A percentile compares a stretch with the other conserved stretches of the same genome.
These are phyloP conservation scores for Pythium coloratum DNA, from an alignment of 352 stramenopile species.

Conservation along the genomic window DNA sequence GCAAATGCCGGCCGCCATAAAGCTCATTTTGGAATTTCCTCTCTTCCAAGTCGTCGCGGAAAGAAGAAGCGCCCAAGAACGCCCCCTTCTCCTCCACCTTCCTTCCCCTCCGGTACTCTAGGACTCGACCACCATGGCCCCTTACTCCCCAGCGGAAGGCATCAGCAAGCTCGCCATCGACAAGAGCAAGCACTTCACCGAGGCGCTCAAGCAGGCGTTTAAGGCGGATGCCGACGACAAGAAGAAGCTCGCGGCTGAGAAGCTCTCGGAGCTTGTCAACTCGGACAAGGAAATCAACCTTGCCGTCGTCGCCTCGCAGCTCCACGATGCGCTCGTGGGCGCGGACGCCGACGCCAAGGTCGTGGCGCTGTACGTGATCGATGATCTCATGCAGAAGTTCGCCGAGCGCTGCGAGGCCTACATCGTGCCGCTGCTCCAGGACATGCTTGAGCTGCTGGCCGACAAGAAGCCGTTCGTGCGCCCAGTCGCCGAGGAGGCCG, in stretches of 20 bases:
- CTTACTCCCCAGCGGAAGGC: constrained; percentile 77
- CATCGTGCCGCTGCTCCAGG: constrained; percentile 59
- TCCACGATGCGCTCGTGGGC: constrained; percentile 60
- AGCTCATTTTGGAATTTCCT: constrained; percentile 84
- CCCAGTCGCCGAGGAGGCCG: constrained; percentile 64
- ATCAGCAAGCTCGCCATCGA: constrained; percentile 86
- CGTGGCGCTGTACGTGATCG: constrained; percentile 72
- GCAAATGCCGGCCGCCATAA: not conserved
- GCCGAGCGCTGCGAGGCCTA: constrained; percentile 79
- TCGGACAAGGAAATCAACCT: constrained; percentile 76
- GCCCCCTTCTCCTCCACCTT: constrained; percentile 27
- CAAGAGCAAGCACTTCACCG: constrained; percentile 91
- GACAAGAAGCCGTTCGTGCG: constrained; percentile 85
- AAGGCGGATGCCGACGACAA: constrained; percentile 53
- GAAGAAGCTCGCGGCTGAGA: constrained; percentile 83
- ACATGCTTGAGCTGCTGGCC: constrained; percentile 77
- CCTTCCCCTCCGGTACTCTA: constrained; percentile 28
- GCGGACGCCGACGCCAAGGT: constrained; percentile 66
- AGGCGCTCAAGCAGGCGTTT: constrained; percentile 79
- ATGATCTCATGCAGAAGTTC: constrained; percentile 88
- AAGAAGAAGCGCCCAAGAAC: constrained; percentile 31
- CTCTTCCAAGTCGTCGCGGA: constrained; percentile 36
- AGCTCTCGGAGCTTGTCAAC: constrained; percentile 79
- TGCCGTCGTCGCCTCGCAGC: constrained; percentile 61
- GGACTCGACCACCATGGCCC: constrained; percentile 62